Evolutionary conservation across 148 eudicot genomes (phyloP), one percentile per base, ranked within the genome.

Genomic region (Spergularia bocconei): DNA sequence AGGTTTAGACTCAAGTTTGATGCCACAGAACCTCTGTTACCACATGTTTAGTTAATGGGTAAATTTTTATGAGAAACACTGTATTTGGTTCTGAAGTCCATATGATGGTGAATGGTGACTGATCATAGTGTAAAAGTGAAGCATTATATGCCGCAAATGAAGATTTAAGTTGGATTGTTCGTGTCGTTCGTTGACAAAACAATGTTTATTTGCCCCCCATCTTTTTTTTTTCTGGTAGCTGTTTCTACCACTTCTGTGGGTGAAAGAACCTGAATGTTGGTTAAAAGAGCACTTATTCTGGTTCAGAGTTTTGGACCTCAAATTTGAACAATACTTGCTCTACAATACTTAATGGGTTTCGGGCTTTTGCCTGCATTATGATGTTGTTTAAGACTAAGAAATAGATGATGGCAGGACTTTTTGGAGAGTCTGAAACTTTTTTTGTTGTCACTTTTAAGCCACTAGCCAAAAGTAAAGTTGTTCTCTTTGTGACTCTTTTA

Each of bases 281-380:
- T 65, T 62, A 55, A 79, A 67, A 17, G 36, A 69, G 71, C 82
- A 79, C 82, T 70, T 54, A 75, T 11, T 63, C 21, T 79, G 82
- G 78, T 52, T 33, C 69, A 69, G 8, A 67, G 62, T 36, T 23
- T 52, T 58, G 62, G 25, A 63, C 57, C 23, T 68, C 19, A 55
- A 68, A 50, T 23, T 20, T 50, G 16, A 57, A 57, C 51, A 21
- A 47, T 61, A 47, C 12, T 23, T 63, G 23, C 67, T 68, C 67
- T 68, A 25, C n/a, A 7, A 48, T 63, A 50, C 13, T 25, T 52
- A 13, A n/a, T 59, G 58, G 29, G 29, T 69, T 69, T 62, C 14
- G 39, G 41, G 16, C n/a, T 54, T 20, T 41, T 66, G 11, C 53
- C 48, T 66, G 6, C 53, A 66, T 41, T 41, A 66, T 66, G 12